Base-by-base conservation (phyloP, 305 asterid genomes). In the Withania somnifera region DNA sequence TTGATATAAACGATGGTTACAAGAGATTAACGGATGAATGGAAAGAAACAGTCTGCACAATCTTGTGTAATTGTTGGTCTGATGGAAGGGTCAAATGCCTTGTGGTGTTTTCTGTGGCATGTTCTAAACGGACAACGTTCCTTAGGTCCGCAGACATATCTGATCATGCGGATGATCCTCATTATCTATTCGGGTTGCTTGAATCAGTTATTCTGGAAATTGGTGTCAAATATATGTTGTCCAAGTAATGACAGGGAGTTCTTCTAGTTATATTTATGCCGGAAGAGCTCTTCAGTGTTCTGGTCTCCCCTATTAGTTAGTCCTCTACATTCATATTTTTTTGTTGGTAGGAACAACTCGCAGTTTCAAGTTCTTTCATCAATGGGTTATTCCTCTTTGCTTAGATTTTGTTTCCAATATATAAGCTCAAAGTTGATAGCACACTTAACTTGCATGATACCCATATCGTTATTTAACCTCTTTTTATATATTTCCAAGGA, bases 271-370 rank as follows among this genome's bases (percentile, higher is more conserved):
- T 78, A 75, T 86, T 40, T 84, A 79, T 83, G 87, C 81, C 0
- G 91, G 92, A 64, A 84, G 87, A n/a, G 89, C 91, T 84, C 90
- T 77, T 84, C 88, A 6, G 28, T 90, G 30, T 90, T 90, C 84
- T 90, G 90, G 87, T 88, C 90, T 69, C 91, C 93, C n/a, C n/a
- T n/a, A n/a, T n/a, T n/a, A n/a, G n/a, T n/a, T n/a, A n/a, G n/a
- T n/a, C n/a, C n/a, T n/a, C n/a, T n/a, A n/a, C n/a, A n/a, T n/a
- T n/a, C n/a, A n/a, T n/a, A n/a, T n/a, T n/a, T n/a, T n/a, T n/a
- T n/a, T n/a, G n/a, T n/a, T n/a, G n/a, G n/a, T 30, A 2, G 34
- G 34, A 30, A 30, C 34, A 30, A 30, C 34, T 30, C 34, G 34
- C 34, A 7, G 1, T 53, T 57, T 58, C 9, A 6, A 11, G 4